phyloP scores from a whole-genome alignment of 306 rosid genomes.

The Lotus japonicus region DNA sequence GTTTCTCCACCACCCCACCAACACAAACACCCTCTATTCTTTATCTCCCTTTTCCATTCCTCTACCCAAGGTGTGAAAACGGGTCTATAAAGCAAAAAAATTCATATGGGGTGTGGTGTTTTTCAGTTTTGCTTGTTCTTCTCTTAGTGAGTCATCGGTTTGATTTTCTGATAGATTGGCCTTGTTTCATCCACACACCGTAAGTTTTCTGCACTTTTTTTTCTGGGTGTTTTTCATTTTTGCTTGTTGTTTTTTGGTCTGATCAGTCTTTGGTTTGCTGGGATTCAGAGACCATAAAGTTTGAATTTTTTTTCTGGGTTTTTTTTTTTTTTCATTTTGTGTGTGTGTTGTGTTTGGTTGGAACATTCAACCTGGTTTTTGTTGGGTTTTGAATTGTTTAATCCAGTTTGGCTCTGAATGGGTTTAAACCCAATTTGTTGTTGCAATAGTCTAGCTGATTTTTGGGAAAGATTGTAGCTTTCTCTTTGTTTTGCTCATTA shows the following conservation, averaged over 20 bases:
- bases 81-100: no score
- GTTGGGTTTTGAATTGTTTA: constrained; percentile 18
- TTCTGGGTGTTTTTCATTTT: not conserved
- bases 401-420: constrained; percentile 1
- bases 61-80: constrained; percentile 3
- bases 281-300: constrained; percentile 24
- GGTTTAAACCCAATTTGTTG: constrained; percentile 16
- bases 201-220: constrained; percentile 18
- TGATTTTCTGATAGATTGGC: constrained; percentile 42
- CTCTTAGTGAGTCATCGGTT: constrained; percentile 20
- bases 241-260: not conserved
- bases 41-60: no score
- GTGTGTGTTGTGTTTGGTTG: constrained; percentile 26
- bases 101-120: constrained; percentile 7
- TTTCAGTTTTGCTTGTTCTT: constrained; percentile 9
- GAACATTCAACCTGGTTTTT: constrained; percentile 11
- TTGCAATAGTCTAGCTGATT: constrained; percentile 31
- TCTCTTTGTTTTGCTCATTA: constrained; percentile 10
- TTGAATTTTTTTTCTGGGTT: constrained; percentile 22
- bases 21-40: no score
- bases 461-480: not conserved
- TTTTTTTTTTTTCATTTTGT: not conserved
- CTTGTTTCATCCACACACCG: constrained; percentile 11
- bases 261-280: constrained; percentile 32
- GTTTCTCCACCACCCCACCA: no score